A percentile compares a stretch with the other conserved stretches of the same genome.
Conservation (phyloP, 2,329 filamentous ascomycete species). For the Aphanocladium album region DNA sequence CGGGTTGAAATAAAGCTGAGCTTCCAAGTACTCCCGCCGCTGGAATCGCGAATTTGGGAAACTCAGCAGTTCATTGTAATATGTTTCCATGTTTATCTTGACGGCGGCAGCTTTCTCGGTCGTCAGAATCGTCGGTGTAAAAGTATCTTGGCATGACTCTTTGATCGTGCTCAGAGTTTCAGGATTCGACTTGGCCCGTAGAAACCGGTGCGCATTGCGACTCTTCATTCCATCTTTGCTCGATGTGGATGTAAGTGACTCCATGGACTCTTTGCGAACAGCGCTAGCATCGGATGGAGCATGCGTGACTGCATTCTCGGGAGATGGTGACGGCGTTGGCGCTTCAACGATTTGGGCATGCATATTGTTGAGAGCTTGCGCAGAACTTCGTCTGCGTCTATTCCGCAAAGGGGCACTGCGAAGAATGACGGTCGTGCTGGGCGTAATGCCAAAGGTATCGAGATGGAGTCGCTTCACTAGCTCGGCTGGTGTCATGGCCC, state of each 20-base stretch:
- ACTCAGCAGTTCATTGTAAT: slow-evolving; percentile 68
- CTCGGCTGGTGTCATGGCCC: slow-evolving; percentile 19
- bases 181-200: slow-evolving; percentile 31
- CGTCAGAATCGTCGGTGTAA: slow-evolving; percentile 44
- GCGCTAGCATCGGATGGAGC: not conserved
- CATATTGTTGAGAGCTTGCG: slow-evolving; percentile 20
- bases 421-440: slow-evolving; percentile 26
- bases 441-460: slow-evolving; percentile 20
- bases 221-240: slow-evolving; percentile 1
- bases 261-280: not conserved
- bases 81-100: slow-evolving; percentile 81
- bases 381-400: slow-evolving; percentile 20
- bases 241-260: not conserved
- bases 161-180: slow-evolving; percentile 32
- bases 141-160: slow-evolving; percentile 23
- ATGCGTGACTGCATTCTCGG: not conserved
- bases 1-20: slow-evolving; percentile 50
- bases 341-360: slow-evolving; percentile 5
- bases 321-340: not conserved
- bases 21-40: slow-evolving; percentile 31
- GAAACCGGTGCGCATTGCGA: slow-evolving; percentile 4
- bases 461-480: slow-evolving; percentile 24
- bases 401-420: slow-evolving; percentile 18
- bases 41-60: slow-evolving; percentile 31
- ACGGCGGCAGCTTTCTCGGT: slow-evolving; percentile 75